Base-by-base conservation (phyloP, 495 filamentous ascomycete genomes). In the Lindgomyces ingoldianus region DNA sequence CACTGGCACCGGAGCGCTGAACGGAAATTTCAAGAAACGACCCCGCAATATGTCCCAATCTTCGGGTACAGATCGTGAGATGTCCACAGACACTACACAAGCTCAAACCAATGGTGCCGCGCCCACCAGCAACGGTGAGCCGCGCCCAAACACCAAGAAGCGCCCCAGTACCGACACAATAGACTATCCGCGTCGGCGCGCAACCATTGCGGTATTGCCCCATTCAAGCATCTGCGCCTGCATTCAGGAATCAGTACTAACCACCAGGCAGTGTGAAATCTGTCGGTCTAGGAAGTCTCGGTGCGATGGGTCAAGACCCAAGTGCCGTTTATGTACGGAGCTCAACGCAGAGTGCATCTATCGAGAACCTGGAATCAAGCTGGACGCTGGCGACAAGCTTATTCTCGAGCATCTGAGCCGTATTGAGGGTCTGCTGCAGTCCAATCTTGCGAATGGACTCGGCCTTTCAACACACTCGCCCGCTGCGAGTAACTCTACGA, bases 331-430 rank as follows among this genome's bases (percentile, higher is more conserved):
- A 18, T 93, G 90, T 74, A 86, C 86, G 16, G 90, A 92, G 72
- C 79, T 93, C 42, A 87, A 89, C 62, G 89, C 88, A 16, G 90
- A 92, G 62, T 93, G 90, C 73, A 82, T 91, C 60, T 93, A 93
- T 71, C 83, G 90, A 47, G 90, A 93, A 74, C 90, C 90, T 16
- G 90, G 90, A 3, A 91, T 92, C 77, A 93, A 93, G 74, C 85
- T 92, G 26, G 90, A 92, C 74, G 89, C 90, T 27, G 90, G 90
- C 57, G 90, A 92, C 75, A 92, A 91, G 72, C 82, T 92, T 42
- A 93, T 93, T 60, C 78, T 93, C 22, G 90, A 92, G 67, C 86
- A 87, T 49, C 77, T 93, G 25, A 82, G 81, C 60, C 82, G 89
- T 24, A 92, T 93, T 59, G 90, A 93, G 74, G 87, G 83, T 41